Evolutionary conservation across 164 flowering plant species (phyloP).

Genomic region (Paratinospora sagittata): DNA sequence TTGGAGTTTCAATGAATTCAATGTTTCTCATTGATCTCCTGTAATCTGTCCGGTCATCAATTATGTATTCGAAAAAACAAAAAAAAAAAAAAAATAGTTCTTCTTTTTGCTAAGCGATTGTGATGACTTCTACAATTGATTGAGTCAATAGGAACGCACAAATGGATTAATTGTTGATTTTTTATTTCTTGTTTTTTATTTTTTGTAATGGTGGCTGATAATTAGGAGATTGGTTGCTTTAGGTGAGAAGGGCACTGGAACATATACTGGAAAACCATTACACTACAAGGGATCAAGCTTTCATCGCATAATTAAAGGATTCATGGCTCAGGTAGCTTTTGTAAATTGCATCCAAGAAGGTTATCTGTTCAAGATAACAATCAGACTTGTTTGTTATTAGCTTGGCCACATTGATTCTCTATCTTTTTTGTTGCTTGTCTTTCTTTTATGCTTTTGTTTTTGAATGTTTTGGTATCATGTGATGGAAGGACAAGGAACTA

Average conservation of each 20-base stretch:
- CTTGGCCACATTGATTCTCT: no score
- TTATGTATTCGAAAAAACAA: no score
- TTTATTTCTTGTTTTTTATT: neutral
- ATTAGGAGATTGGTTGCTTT: conserved; percentile 15
- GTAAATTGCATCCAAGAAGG: neutral
- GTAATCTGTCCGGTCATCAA: neutral
- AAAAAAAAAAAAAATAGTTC: neutral
- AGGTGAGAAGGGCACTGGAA: conserved; percentile 86
- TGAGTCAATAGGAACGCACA: neutral
- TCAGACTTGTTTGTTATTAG: no score
- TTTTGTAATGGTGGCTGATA: conserved; percentile 7
- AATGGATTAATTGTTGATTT: neutral
- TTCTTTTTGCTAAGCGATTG: neutral
- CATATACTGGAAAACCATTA: conserved; percentile 58
- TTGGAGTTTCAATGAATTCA: neutral
- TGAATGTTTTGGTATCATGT: no score
- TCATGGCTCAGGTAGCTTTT: conserved; percentile 73
- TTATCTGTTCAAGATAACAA: neutral
- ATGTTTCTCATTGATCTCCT: neutral
- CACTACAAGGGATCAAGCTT: conserved; percentile 66
- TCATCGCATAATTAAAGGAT: conserved; percentile 79
- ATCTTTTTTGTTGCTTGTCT: no score
- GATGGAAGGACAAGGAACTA: no score
- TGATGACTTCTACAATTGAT: neutral
- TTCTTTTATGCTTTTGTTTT: no score